Base-by-base conservation (phyloP, 1,139 yeast genomes). In the Protomyces inundatus region DNA sequence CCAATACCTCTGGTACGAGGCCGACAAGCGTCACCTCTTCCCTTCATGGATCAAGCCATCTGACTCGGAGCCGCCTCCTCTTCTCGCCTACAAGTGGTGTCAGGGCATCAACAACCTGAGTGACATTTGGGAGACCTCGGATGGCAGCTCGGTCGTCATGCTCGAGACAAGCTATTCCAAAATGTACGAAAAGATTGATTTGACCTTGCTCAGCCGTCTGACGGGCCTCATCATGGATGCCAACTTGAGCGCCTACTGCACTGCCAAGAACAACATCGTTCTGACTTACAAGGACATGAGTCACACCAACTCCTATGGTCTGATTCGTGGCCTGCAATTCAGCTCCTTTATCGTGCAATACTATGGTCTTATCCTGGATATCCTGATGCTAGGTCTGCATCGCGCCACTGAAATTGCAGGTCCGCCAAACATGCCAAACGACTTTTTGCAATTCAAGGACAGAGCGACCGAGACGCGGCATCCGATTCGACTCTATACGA, bases 31-130 rank as follows among this genome's bases (percentile, higher is more conserved):
- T 65, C 84, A 86, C 23, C 77, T 95, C 48, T 95, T 95, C 75
- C 99, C 99, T 3, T 87, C 87, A 72, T 95, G 98, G 98, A 81
- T 93, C 55, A 93, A 95, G 73, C 98, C 99, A 4, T 85, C 89
- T 69, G 98, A 93, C 71, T 84, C 90, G 37, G 98, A 95, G 73
- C 88, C 93, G 33, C 95, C 98, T 0, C 98, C 97, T 0, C 75
- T 91, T 51, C 77, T 91, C 67, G 96, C 88, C 0, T 91, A 93
- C 76, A 93, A 91, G 72, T 93, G 97, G 97, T 85, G 91, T 70
- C 96, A 89, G 71, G 97, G 97, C n/a, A 81, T 93, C 64, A 93
- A 90, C 72, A 90, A 90, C 70, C 75, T 90, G 61, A 77, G 82
- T 6, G 79, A 84, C 53, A 87, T 91, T 0, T 93, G 98, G 98